Evolutionary conservation across 2,329 filamentous ascomycete species (phyloP), one percentile per base, ranked within the genome.

Genomic region (Diaporthe humulicola): DNA sequence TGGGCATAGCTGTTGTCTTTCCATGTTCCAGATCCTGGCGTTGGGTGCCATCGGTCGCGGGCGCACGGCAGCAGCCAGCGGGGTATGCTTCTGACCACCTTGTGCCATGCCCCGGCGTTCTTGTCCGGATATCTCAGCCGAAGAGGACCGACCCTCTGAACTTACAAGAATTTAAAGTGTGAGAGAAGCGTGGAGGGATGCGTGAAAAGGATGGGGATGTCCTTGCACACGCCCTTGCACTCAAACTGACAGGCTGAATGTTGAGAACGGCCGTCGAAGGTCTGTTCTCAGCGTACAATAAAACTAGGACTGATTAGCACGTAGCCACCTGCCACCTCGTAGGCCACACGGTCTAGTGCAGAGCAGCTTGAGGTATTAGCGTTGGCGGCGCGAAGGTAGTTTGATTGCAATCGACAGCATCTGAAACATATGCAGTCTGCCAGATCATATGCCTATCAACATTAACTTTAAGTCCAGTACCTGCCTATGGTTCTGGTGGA

Each of bases 341-440:
- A 4, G 15, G 38, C 6, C 40, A 17, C 9, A 22, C 45, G 22
- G 45, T 4, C 22, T 45, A 30, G 45, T 22, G 45, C 12, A 25
- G 14, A 14, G 45, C 14, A 67, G 28, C 45, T 52, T 25, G 14
- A 38, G 22, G n/a, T 38, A 12, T 67, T 52, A 52, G 45, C 33
- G 45, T 28, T 48, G 64, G 64, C 30, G 33, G 45, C 45, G 45
- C 28, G 19, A 10, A n/a, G 64, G 28, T 67, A 17, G 64, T 67
- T 52, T 52, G 45, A 67, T 67, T 69, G 64, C 64, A 69, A 69
- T 69, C 48, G 45, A 36, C 64, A 69, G 64, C 45, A 52, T 40
- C 64, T 69, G 64, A 69, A 69, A 69, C 64, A 69, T 30, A 54
- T 28, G 40, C 42, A n/a, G 40, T 28, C 38, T 45, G 38, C 30